Evolutionary conservation across 495 filamentous ascomycete species (phyloP).

Genomic region (Podospora sp.): DNA sequence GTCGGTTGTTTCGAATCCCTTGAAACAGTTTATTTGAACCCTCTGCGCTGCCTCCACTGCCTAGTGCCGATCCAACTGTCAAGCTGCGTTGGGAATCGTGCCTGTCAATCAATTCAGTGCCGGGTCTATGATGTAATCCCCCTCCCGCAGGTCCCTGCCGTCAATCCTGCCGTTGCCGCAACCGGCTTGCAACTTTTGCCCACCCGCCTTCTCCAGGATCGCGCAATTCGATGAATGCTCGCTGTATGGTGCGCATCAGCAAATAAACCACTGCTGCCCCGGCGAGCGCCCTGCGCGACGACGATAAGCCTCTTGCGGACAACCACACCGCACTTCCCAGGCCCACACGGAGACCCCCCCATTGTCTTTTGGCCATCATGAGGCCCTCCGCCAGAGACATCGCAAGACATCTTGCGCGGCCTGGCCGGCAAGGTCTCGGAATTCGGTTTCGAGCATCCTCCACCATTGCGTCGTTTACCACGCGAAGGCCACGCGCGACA

Average conservation of each 20-base stretch:
- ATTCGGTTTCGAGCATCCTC: neutral
- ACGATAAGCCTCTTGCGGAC: neutral
- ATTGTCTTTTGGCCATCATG: neutral
- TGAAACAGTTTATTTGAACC: neutral
- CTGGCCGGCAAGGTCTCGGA: neutral
- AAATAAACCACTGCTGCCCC: neutral
- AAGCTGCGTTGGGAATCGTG: neutral
- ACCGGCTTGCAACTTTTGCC: neutral
- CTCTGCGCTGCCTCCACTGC: too few relatives aligned
- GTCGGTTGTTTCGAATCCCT: neutral
- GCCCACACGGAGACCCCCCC: neutral
- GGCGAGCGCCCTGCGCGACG: neutral
- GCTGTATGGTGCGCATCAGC: neutral
- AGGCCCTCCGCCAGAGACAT: neutral
- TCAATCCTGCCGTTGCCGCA: too few relatives aligned
- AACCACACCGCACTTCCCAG: neutral
- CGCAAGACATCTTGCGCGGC: neutral
- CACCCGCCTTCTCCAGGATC: neutral
- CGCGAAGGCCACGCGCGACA: neutral
- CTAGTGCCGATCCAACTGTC: too few relatives aligned
- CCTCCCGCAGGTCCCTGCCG: too few relatives aligned
- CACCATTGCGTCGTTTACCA: neutral
- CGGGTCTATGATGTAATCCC: slow-evolving; percentile 10
- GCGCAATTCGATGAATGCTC: neutral
- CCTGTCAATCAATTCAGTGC: slow-evolving; percentile 9